A percentile compares a stretch with the other conserved stretches of the same genome.
These are phyloP conservation scores for Crithidia brevicula DNA, from an alignment of 208 protist species.

Conservation along the genomic window DNA sequence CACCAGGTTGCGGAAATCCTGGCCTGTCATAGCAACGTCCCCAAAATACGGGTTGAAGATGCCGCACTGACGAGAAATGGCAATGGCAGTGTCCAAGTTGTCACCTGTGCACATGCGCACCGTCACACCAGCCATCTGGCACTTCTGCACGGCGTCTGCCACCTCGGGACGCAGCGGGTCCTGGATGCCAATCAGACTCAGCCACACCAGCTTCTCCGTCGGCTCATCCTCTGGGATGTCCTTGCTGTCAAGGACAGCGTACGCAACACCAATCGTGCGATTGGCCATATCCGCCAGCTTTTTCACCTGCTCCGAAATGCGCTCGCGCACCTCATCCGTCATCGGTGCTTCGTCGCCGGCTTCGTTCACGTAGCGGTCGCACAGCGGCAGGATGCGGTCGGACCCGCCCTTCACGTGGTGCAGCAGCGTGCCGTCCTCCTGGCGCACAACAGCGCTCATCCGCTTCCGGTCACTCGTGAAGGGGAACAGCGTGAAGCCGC, in stretches of 20 bases:
- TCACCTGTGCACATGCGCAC: conserved; percentile 98
- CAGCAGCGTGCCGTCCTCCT: conserved; percentile 46
- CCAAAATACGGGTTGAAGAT: conserved; percentile 79
- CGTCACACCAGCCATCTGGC: conserved; percentile 93
- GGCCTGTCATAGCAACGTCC: conserved; percentile 89
- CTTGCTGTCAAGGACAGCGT: conserved; percentile 24
- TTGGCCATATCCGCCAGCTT: conserved; percentile 64
- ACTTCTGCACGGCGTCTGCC: conserved; percentile 86
- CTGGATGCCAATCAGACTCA: conserved; percentile 95
- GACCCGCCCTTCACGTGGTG: conserved; percentile 93
- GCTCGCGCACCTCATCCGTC: conserved; percentile 35
- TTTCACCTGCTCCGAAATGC: conserved; percentile 47
- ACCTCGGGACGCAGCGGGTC: conserved; percentile 96
- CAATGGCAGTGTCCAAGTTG: conserved; percentile 93
- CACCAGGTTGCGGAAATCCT: conserved; percentile 88
- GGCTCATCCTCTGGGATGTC: conserved; percentile 66
- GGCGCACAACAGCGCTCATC: conserved; percentile 75
- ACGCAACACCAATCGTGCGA: conserved; percentile 89
- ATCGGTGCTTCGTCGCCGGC: conserved; percentile 50
- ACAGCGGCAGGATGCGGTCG: conserved; percentile 88
- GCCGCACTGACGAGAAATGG: conserved; percentile 94
- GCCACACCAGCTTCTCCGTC: conserved; percentile 82
- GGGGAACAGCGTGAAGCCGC: conserved; percentile 74
- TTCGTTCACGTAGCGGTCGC: conserved; percentile 66
- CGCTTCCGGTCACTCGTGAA: conserved; percentile 90